Base-by-base conservation (phyloP, 768 basidiomycete genomes). In the Rickenella mellea region DNA sequence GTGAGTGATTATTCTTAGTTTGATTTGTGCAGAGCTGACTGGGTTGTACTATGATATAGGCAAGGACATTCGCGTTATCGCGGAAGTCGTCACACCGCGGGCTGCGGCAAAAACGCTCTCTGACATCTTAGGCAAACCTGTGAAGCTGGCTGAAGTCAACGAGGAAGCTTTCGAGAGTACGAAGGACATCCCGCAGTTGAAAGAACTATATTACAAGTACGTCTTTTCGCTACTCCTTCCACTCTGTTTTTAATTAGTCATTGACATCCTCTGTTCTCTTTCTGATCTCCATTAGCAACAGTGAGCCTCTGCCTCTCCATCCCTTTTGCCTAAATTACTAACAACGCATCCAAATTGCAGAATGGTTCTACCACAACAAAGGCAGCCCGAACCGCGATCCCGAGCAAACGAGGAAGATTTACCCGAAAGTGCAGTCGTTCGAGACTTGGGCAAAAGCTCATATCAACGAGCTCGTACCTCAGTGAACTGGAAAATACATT, bases 121-220 rank as follows among this genome's bases (percentile, higher is more conserved):
- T 14, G 27, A 27, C 19, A 22, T 19, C 11, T 19, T 22, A 5
- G 33, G 33, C 10, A 36, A 15, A 17, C 19, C 19, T 11, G 24
- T 44, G 7, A 27, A 11, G 25, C 15, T 44, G 20, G 39, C 37
- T 21, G 43, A 44, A 19, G 33, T 38, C 17, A 37, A 44, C n/a
- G 25, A 38, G 14, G 15, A 14, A 8, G 11, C 35, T 19, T 44
- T 33, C 33, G 26, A 44, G 17, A 27, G 19, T 11, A 38, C 22
- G 10, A 20, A 19, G 21, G 12, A 15, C 5, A 21, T 31, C 8
- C 21, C 36, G 15, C 11, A 44, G 17, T 36, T 38, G n/a, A 37
- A 44, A 29, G 43, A 44, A 24, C 17, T 44, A 6, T 44, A 37
- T 33, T 15, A 28, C 6, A 44, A 44, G 33, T 36, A 22, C 19